These are phyloP conservation scores for Aspergillus sclerotiicarbonarius DNA, from an alignment of 495 filamentous ascomycete genomes.

Conservation along the genomic window DNA sequence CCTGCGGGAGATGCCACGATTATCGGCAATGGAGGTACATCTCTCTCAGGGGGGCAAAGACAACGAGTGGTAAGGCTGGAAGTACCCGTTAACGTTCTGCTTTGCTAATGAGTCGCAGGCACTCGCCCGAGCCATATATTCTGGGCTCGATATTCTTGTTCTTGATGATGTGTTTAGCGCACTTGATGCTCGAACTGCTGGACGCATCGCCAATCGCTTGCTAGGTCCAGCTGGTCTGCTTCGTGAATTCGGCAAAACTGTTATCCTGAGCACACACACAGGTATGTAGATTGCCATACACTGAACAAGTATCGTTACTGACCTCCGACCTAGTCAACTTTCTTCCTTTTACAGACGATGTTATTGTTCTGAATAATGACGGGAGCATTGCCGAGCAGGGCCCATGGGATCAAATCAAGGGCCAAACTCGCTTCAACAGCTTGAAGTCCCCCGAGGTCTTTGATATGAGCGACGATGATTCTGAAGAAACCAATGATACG, in stretches of 20 bases:
- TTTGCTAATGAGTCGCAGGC: not conserved
- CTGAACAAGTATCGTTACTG: not conserved
- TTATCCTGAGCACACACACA: conserved; percentile 1
- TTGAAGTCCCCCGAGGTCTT: not conserved
- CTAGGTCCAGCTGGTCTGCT: not conserved
- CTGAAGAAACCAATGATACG: not conserved
- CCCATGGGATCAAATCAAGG: not conserved
- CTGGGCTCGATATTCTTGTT: not conserved
- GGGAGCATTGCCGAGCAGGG: not conserved
- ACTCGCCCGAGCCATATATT: not conserved
- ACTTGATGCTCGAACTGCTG: not conserved
- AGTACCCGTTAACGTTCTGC: no score
- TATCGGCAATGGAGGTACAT: not conserved
- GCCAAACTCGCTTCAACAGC: not conserved
- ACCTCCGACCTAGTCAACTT: not conserved
- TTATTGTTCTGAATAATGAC: not conserved
- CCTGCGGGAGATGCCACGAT: not conserved
- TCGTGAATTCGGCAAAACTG: not conserved
- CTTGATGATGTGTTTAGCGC: conserved; percentile 1
- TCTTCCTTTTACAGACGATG: not conserved
- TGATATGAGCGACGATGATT: not conserved
- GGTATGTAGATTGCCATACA: not conserved
- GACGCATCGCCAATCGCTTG: not conserved
- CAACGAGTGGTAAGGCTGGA: not conserved
- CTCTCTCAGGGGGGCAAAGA: not conserved